phyloP scores from a whole-genome alignment of 1,139 yeast species.

The Candida sp. region DNA sequence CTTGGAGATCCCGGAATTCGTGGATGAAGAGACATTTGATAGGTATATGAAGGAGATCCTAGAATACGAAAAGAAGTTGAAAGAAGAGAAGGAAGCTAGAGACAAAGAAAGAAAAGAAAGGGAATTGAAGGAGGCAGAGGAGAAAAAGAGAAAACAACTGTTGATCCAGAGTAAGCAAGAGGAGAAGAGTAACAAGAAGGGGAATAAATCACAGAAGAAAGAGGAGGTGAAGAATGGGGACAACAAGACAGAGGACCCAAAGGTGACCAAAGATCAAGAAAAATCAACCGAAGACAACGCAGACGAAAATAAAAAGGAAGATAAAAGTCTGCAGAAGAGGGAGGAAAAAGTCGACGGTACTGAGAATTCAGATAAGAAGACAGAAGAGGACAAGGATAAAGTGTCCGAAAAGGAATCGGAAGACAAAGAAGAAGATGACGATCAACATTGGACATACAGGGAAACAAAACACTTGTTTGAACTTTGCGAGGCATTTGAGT shows the following conservation, averaged over 20 bases:
- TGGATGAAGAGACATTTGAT: conserved; percentile 66
- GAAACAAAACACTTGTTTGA: conserved; percentile 82
- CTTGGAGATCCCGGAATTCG: conserved; percentile 72
- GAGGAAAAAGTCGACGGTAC: conserved; percentile 1
- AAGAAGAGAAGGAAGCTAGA: conserved; percentile 19
- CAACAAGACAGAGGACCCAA: conserved; percentile 2
- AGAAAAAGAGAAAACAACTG: conserved; percentile 8
- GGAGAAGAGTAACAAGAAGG: conserved; percentile 12
- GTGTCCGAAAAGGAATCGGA: conserved; percentile 9
- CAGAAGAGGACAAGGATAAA: conserved; percentile 4
- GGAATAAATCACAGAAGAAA: conserved; percentile 1
- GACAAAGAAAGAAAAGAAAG: conserved; percentile 25
- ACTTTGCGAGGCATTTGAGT: conserved; percentile 72
- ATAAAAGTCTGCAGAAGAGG: not conserved
- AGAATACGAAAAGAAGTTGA: conserved; percentile 27
- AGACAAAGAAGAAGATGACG: conserved; percentile 8
- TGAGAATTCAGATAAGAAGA: not conserved
- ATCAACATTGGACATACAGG: conserved; percentile 64
- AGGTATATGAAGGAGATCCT: conserved; percentile 47
- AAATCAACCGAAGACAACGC: conserved; percentile 6
- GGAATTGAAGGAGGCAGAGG: conserved; percentile 15
- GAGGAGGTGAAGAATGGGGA: not conserved
- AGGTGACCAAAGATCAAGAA: conserved; percentile 7
- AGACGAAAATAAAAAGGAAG: conserved; percentile 8
- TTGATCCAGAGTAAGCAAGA: conserved; percentile 13